These are phyloP conservation scores for Septoria linicola DNA, from an alignment of 2,329 filamentous ascomycete genomes.

Conservation along the genomic window DNA sequence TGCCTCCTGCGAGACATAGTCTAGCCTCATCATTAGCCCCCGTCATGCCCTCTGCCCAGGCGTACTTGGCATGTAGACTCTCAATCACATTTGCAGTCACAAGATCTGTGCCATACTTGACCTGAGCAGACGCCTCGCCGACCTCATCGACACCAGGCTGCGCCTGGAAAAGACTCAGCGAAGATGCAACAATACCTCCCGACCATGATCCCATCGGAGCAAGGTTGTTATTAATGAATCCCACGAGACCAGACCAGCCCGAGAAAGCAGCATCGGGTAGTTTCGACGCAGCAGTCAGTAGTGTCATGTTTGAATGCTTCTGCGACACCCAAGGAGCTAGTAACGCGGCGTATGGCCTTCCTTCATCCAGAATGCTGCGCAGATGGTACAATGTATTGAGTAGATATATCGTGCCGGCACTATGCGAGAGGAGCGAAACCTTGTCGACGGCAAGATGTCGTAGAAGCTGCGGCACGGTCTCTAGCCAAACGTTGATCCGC, in stretches of 20 bases:
- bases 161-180: conserved; percentile 23
- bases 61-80: conserved; percentile 27
- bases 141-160: conserved; percentile 6
- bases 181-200: conserved; percentile 31
- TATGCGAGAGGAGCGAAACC: conserved; percentile 44
- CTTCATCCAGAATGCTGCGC: conserved; percentile 38
- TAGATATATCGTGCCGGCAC: conserved; percentile 45
- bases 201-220: conserved; percentile 35
- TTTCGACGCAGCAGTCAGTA: conserved; percentile 30
- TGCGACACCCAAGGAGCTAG: conserved; percentile 47
- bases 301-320: conserved; percentile 37
- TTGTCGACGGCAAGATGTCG: conserved; percentile 39
- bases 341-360: conserved; percentile 35
- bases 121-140: conserved; percentile 22
- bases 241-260: conserved; percentile 34
- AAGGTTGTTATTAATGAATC: conserved; percentile 37
- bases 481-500: conserved; percentile 44
- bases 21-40: conserved; percentile 43
- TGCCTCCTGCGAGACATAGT: conserved; percentile 40
- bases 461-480: conserved; percentile 44
- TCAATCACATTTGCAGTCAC: conserved; percentile 28
- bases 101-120: conserved; percentile 31
- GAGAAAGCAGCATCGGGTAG: conserved; percentile 36
- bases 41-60: conserved; percentile 34
- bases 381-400: conserved; percentile 44